Evolutionary conservation across 441 rosid genomes (phyloP).

Genomic region (Theobroma grandiflorum): DNA sequence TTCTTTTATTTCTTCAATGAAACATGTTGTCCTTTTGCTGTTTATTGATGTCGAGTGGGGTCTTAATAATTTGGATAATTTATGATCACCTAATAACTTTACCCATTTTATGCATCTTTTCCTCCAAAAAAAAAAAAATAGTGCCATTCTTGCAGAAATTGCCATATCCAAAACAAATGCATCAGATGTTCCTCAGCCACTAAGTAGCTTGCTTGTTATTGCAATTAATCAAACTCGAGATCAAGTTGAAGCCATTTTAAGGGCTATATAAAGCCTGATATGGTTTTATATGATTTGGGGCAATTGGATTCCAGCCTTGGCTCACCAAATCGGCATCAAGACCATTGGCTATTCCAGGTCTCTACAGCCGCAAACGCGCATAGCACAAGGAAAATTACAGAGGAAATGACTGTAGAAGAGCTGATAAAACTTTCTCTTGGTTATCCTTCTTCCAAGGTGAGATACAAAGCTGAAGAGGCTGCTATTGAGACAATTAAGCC

Average conservation of each 20-base stretch:
- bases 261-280: slow-evolving; percentile 35
- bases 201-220: slow-evolving; percentile 31
- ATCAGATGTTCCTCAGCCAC: slow-evolving; percentile 45
- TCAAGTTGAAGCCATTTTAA: slow-evolving; percentile 46
- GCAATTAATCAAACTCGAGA: slow-evolving; percentile 59
- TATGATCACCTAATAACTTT: too few relatives aligned
- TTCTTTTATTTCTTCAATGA: too few relatives aligned
- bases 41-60: too few relatives aligned
- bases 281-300: slow-evolving; percentile 56
- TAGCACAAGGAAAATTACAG: background rate
- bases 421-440: slow-evolving; percentile 39
- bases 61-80: too few relatives aligned
- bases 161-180: slow-evolving; percentile 43
- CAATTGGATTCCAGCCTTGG: slow-evolving; percentile 46
- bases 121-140: too few relatives aligned
- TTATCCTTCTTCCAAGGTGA: slow-evolving; percentile 57
- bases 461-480: slow-evolving; percentile 47
- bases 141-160: too few relatives aligned
- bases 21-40: too few relatives aligned
- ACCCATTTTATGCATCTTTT: too few relatives aligned
- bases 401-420: background rate
- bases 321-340: background rate
- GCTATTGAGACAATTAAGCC: slow-evolving; percentile 29
- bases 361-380: too few relatives aligned
- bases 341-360: background rate